Evolutionary conservation across 2,329 filamentous ascomycete species (phyloP), one percentile per base, ranked within the genome.

Genomic region (Stachybotrys chartarum): DNA sequence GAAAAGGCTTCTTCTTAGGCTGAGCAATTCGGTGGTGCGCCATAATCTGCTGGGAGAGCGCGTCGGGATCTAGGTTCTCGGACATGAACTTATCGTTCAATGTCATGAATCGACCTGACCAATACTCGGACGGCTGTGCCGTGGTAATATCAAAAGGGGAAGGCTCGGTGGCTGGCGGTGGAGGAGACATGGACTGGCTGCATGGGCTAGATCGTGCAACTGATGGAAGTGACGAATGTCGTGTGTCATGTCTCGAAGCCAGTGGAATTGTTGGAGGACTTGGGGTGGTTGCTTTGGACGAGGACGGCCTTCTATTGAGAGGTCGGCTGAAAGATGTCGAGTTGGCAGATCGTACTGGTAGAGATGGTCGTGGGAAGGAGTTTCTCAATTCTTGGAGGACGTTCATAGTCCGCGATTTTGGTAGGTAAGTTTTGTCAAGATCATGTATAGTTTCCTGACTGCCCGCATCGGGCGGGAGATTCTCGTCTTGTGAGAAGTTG

Each of bases 91-190:
- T 76, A 67, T 87, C 83, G 52, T 79, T 74, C 0, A 86, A 67
- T 2, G 80, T 70, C 52, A 77, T 70, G 63, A 86, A 85, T 45
- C 85, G 80, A 17, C 85, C 85, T 11, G 76, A 72, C 85, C 85
- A 88, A 66, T 85, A 87, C 3, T 73, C 67, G 2, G 76, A 74
- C 6, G 75, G 68, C 61, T 80, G 76, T 2, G 78, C 73, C 0
- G 64, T 69, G 52, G 65, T 64, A 14, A 83, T 66, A 3, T 68
- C 64, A 1, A 61, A 61, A 2, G 63, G 65, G 10, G 70, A 59
- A 32, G 59, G 54, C 39, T 60, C 59, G 8, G 10, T 14, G 35
- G 24, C 2, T 2, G 35, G 8, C 35, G 5, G 35, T 42, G 35
- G 35, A 10, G 35, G 35, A 42, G 35, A 42, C 14, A 42, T 42